Conservation (phyloP, 2,329 filamentous ascomycete species). For the Fusarium chuoi region DNA sequence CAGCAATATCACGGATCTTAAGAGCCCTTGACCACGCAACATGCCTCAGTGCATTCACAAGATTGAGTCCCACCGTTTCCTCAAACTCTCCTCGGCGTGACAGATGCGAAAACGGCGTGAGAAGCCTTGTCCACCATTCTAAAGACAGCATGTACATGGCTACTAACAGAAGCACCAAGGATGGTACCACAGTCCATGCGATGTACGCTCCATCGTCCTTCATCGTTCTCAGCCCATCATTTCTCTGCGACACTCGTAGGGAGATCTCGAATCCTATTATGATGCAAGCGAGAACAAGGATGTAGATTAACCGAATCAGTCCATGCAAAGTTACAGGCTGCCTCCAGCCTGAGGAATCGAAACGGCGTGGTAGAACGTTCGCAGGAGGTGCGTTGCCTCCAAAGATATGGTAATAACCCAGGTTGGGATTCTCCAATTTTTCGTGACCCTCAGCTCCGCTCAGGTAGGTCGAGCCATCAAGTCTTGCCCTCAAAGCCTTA, state of each 20-base stretch:
- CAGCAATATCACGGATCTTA: conserved; percentile 42
- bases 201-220: conserved; percentile 45
- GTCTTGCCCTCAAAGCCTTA: conserved; percentile 40
- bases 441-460: conserved; percentile 52
- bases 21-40: conserved; percentile 44
- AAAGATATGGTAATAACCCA: conserved; percentile 43
- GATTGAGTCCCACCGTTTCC: conserved; percentile 46
- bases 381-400: conserved; percentile 38
- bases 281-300: conserved; percentile 43
- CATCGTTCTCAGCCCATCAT: conserved; percentile 47
- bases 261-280: conserved; percentile 50
- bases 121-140: conserved; percentile 47
- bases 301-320: conserved; percentile 40
- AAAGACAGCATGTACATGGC: conserved; percentile 46
- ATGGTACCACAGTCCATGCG: conserved; percentile 50
- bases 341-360: conserved; percentile 44
- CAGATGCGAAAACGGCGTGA: conserved; percentile 49
- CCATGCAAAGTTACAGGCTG: conserved; percentile 48
- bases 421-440: conserved; percentile 38
- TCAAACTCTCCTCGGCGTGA: conserved; percentile 42
- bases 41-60: conserved; percentile 47
- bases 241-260: conserved; percentile 44
- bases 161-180: conserved; percentile 44
- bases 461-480: conserved; percentile 45
- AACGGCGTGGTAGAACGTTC: conserved; percentile 15